Percentiles rank a stretch among this genome's conserved stretches.
These are phyloP conservation scores for Debaryomycetaceae sp. DNA, from an alignment of 1,139 yeast genomes.

Conservation along the genomic window DNA sequence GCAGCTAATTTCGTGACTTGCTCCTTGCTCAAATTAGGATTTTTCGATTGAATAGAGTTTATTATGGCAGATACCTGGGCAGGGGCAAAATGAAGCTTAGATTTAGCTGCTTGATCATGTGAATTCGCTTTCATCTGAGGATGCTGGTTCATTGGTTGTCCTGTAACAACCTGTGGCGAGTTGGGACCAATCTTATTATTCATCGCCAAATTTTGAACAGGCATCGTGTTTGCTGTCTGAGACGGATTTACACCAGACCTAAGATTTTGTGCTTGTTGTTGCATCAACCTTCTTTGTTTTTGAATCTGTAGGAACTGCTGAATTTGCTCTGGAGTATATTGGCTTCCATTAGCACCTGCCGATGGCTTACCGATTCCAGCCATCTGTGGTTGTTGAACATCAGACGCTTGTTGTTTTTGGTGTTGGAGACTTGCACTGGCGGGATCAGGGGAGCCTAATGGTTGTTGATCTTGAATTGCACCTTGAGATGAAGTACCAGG, in stretches of 20 bases:
- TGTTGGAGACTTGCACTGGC: slow-evolving; percentile 5
- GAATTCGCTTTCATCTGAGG: slow-evolving; percentile 5
- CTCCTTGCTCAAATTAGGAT: slow-evolving; percentile 65
- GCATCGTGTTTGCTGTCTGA: slow-evolving; percentile 3
- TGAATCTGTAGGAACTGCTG: slow-evolving; percentile 52
- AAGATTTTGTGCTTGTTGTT: slow-evolving; percentile 31
- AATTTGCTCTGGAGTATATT: slow-evolving; percentile 52
- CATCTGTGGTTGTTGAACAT: slow-evolving; percentile 5
- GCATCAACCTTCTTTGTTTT: slow-evolving; percentile 49
- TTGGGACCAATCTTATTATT: neutral
- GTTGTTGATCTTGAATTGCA: neutral
- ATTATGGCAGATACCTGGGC: slow-evolving; percentile 70
- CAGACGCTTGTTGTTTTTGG: slow-evolving; percentile 15
- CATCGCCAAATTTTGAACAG: slow-evolving; percentile 3
- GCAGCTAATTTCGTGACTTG: slow-evolving; percentile 75
- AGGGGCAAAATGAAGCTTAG: slow-evolving; percentile 48
- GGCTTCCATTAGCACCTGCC: slow-evolving; percentile 50
- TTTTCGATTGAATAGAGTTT: slow-evolving; percentile 63
- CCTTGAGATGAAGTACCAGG: neutral
- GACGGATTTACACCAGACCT: slow-evolving; percentile 6
- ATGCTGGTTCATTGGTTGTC: slow-evolving; percentile 4
- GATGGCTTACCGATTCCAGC: slow-evolving; percentile 25
- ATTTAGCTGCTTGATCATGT: slow-evolving; percentile 16
- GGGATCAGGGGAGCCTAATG: neutral
- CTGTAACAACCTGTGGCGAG: slow-evolving; percentile 5